These are phyloP conservation scores for Suhomyces ambrosiae DNA, from an alignment of 1,139 yeast genomes.

Conservation along the genomic window DNA sequence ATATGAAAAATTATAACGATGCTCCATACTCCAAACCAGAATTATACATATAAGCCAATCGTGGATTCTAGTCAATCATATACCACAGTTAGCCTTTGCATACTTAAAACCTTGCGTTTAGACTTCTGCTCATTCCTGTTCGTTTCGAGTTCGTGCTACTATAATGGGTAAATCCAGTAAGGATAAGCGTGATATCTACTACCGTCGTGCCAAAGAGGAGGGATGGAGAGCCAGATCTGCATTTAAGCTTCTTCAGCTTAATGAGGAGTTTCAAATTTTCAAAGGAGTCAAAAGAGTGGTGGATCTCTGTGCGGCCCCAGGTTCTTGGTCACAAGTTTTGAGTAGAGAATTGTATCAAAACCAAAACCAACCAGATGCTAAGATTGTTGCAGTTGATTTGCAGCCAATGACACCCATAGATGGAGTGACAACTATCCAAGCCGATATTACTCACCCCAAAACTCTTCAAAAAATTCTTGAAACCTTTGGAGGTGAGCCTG, in stretches of 20 bases:
- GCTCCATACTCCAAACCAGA: too few relatives aligned
- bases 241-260: conserved; percentile 82
- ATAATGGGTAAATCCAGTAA: conserved; percentile 92
- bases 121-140: too few relatives aligned
- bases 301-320: conserved; percentile 98
- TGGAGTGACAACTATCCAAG: conserved; percentile 86
- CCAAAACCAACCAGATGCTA: conserved; percentile 47
- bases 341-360: conserved; percentile 62
- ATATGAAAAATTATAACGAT: conserved; percentile 8
- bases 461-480: conserved; percentile 75
- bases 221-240: conserved; percentile 98
- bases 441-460: conserved; percentile 94
- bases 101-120: too few relatives aligned
- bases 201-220: conserved; percentile 91
- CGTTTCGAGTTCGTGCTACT: not conserved
- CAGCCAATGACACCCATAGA: conserved; percentile 97
- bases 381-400: conserved; percentile 89
- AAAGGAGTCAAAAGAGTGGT: conserved; percentile 79
- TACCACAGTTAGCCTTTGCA: too few relatives aligned
- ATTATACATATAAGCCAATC: too few relatives aligned
- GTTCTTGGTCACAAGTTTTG: conserved; percentile 98
- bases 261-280: conserved; percentile 85
- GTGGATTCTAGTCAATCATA: too few relatives aligned
- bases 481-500: conserved; percentile 86
- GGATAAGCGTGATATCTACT: conserved; percentile 90